Base-by-base conservation (phyloP, 2,329 filamentous ascomycete species). In the Lecanicillium sp. region DNA sequence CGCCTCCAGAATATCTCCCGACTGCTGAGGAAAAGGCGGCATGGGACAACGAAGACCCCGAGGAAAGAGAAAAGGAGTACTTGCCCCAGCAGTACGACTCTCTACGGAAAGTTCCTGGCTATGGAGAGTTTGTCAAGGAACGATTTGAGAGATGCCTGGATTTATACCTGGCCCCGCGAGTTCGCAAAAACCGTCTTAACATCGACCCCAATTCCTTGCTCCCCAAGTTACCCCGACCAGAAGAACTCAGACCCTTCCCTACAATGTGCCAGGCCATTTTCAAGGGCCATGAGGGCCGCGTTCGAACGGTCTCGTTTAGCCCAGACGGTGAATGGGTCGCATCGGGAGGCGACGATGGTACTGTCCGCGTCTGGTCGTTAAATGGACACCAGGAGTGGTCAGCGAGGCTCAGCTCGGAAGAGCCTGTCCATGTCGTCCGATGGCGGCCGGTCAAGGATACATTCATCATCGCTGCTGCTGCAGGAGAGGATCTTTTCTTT, bases 131-230 rank as follows among this genome's bases (percentile, higher is more conserved):
- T 49, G 80, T 98, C 58, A 95, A 96, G 61, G 92, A 98, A 62
- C 83, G 89, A 49, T 98, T 98, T 52, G 89, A 98, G 61, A 76
- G 94, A 48, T 97, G 88, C 59, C 68, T 98, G 49, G 94, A 98
- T 63, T 74, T 98, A 14, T 98, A 98, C 60, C 74, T 98, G 43
- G 92, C 94, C 13, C 92, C 94, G 33, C 77, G 92, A 54, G 80
- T 98, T 41, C 80, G 90, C 44, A 84, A 94, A 60, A 96, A 89
- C 67, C 85, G 89, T 61, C 77, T 98, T 54, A 95, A 97, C 64
- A 97, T 98, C 55, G 92, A 98, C 53, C 92, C 92, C 3, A 84
- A 85, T 60, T 94, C 87, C 28, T 70, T 98, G 36, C 74, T 98
- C 27, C 90, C 92, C 11, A 96, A 96, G 59, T 72, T 98, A 7